phyloP scores from a whole-genome alignment of 1,139 yeast genomes.

The Nematodospora anomalae region DNA sequence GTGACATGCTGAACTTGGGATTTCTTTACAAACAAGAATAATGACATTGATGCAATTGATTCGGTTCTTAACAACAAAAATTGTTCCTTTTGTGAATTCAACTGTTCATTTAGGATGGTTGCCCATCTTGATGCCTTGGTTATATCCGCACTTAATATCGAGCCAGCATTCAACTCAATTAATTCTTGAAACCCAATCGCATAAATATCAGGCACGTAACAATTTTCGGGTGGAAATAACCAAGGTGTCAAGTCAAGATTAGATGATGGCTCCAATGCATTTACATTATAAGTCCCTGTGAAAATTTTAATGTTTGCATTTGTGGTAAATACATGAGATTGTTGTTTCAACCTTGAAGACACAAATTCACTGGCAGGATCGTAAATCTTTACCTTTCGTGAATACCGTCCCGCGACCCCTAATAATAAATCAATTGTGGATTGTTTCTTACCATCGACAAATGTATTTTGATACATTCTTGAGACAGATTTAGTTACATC shows the following conservation, averaged over 20 bases:
- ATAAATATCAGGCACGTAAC: constrained; percentile 61
- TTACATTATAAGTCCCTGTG: constrained; percentile 86
- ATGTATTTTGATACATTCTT: constrained; percentile 92
- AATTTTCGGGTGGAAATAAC: constrained; percentile 72
- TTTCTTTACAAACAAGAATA: constrained; percentile 35
- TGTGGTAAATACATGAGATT: constrained; percentile 60
- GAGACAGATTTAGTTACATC: constrained; percentile 96
- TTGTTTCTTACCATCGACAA: constrained; percentile 89
- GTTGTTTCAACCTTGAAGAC: constrained; percentile 52
- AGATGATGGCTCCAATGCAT: constrained; percentile 60
- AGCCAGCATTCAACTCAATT: constrained; percentile 85
- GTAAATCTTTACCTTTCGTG: constrained; percentile 67
- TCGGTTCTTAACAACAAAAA: constrained; percentile 44
- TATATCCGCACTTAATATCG: constrained; percentile 69
- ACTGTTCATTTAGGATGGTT: constrained; percentile 51
- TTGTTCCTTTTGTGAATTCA: constrained; percentile 43
- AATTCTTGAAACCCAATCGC: constrained; percentile 92
- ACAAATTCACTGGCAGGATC: constrained; percentile 91
- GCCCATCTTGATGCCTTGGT: constrained; percentile 69
- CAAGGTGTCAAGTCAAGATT: constrained; percentile 65
- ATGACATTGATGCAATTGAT: constrained; percentile 45
- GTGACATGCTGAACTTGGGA: constrained; percentile 63
- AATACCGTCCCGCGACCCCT: constrained; percentile 73
- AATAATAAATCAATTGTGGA: constrained; percentile 79
- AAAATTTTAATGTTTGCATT: constrained; percentile 61